These are phyloP conservation scores for Solioccasus polychromus DNA, from an alignment of 768 basidiomycete species.

Conservation along the genomic window DNA sequence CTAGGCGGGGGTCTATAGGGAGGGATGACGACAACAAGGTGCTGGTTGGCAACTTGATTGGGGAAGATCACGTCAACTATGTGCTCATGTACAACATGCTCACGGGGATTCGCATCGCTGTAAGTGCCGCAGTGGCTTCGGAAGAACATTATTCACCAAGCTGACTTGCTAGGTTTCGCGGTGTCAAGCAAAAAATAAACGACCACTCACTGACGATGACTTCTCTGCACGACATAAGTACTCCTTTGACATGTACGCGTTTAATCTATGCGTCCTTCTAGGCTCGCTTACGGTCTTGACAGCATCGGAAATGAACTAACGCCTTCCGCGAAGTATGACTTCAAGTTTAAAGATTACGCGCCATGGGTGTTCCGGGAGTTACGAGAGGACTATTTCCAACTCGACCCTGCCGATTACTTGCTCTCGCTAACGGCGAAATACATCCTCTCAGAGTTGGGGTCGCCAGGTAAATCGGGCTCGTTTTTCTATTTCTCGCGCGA, in stretches of 20 bases:
- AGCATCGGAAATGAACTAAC: slow-evolving; percentile 97
- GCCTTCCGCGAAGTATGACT: slow-evolving; percentile 96
- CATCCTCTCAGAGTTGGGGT: slow-evolving; percentile 96
- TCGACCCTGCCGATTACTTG: slow-evolving; percentile 97
- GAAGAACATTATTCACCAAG: slow-evolving; percentile 3
- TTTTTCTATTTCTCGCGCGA: slow-evolving; percentile 99
- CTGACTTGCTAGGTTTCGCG: slow-evolving; percentile 68
- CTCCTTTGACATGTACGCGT: slow-evolving; percentile 90
- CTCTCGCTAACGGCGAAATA: slow-evolving; percentile 96
- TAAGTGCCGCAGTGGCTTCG: slow-evolving; percentile 36
- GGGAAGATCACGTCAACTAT: slow-evolving; percentile 98
- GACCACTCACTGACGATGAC: slow-evolving; percentile 81
- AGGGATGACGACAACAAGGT: slow-evolving; percentile 51
- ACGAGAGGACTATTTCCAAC: slow-evolving; percentile 89
- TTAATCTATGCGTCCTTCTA: not conserved
- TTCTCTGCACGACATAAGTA: slow-evolving; percentile 89
- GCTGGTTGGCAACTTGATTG: slow-evolving; percentile 92
- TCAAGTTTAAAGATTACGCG: slow-evolving; percentile 99
- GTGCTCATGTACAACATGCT: slow-evolving; percentile 99
- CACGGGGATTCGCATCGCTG: slow-evolving; percentile 94
- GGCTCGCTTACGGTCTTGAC: slow-evolving; percentile 8
- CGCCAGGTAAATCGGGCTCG: slow-evolving; percentile 96
- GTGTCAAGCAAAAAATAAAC: slow-evolving; percentile 92
- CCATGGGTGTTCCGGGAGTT: slow-evolving; percentile 97
- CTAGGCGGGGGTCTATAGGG: slow-evolving; percentile 19